Evolutionary conservation across 176 grass and related monocot species (phyloP).

Genomic region (Musa beccarii): DNA sequence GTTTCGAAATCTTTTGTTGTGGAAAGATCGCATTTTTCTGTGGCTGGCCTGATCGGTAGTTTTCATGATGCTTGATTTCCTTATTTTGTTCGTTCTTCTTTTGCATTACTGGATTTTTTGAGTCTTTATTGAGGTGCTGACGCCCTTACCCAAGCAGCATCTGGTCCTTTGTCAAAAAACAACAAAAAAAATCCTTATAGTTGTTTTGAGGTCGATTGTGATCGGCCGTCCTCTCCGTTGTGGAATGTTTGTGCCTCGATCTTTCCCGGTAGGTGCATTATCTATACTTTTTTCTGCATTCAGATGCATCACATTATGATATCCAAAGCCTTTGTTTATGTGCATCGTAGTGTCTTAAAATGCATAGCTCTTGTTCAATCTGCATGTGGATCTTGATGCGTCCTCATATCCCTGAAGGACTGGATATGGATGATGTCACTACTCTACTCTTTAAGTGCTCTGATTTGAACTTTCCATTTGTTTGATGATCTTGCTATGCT

Average conservation of each 20-base stretch:
- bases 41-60: background rate
- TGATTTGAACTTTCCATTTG: background rate
- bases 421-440: background rate
- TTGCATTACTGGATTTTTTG: background rate
- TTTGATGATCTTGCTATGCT: background rate
- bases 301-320: background rate
- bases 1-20: background rate
- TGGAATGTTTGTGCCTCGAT: background rate
- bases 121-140: background rate
- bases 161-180: background rate
- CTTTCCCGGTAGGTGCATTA: too few relatives aligned
- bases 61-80: background rate
- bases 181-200: background rate
- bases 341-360: background rate
- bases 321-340: background rate
- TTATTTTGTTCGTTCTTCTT: background rate
- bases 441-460: background rate
- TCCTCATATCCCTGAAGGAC: background rate
- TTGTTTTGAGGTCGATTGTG: background rate
- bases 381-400: background rate
- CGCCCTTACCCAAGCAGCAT: slow-evolving; percentile 4
- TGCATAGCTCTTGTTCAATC: background rate
- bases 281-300: too few relatives aligned
- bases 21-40: background rate
- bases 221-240: background rate